These are phyloP conservation scores for Myochromella boudieri DNA, from an alignment of 768 basidiomycete genomes.

Conservation along the genomic window DNA sequence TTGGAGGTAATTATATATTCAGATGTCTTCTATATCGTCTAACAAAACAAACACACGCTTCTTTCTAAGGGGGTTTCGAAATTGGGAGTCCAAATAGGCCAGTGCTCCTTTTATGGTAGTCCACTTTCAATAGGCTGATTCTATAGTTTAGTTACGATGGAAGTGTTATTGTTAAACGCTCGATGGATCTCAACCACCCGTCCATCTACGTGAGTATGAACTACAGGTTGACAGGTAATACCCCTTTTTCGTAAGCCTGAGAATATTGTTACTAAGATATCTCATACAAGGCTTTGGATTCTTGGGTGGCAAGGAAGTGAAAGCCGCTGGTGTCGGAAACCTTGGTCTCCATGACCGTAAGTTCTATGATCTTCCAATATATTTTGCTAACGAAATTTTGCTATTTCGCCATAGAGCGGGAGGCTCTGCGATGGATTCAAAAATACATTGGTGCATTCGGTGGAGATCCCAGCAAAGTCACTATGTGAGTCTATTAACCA, in stretches of 20 bases:
- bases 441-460: slow-evolving; percentile 65
- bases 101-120: slow-evolving; percentile 30
- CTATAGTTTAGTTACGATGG: slow-evolving; percentile 44
- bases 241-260: slow-evolving; percentile 3
- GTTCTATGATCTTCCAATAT: slow-evolving; percentile 11
- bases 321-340: slow-evolving; percentile 53
- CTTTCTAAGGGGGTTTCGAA: slow-evolving; percentile 26
- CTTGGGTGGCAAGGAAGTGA: slow-evolving; percentile 50
- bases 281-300: slow-evolving; percentile 38
- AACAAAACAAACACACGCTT: not conserved
- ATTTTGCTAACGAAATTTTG: not conserved
- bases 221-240: slow-evolving; percentile 31
- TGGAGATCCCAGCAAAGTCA: slow-evolving; percentile 61
- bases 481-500: slow-evolving; percentile 33
- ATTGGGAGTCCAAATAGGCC: slow-evolving; percentile 29
- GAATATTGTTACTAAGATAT: not conserved
- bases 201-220: slow-evolving; percentile 55
- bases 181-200: slow-evolving; percentile 40
- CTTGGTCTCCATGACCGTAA: slow-evolving; percentile 67
- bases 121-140: not conserved
- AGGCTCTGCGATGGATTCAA: slow-evolving; percentile 65
- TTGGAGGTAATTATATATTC: slow-evolving; percentile 31
- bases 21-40: not conserved
- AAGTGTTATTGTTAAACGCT: slow-evolving; percentile 39
- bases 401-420: too few relatives aligned